These are phyloP conservation scores for Prosopis cineraria DNA, from an alignment of 306 rosid genomes.

Conservation along the genomic window DNA sequence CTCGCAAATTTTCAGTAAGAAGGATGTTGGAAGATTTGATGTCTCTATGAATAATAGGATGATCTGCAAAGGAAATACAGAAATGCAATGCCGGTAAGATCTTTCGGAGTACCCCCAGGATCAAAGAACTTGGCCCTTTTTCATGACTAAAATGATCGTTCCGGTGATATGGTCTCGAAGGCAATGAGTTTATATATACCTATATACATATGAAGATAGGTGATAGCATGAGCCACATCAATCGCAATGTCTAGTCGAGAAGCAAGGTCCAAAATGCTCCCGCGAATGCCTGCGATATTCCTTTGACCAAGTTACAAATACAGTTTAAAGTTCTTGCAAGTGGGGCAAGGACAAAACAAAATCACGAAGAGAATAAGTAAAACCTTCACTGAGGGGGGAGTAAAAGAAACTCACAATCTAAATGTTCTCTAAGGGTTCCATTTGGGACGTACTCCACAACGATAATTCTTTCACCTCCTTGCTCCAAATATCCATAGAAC, in stretches of 20 bases:
- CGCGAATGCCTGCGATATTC: conserved; percentile 63
- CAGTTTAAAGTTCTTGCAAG: conserved; percentile 23
- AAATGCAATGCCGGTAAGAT: conserved; percentile 27
- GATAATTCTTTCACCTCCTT: conserved; percentile 70
- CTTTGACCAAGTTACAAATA: conserved; percentile 34
- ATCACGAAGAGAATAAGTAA: no score
- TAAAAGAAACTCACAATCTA: conserved; percentile 74
- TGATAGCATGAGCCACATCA: conserved; percentile 95
- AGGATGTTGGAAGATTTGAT: conserved; percentile 97
- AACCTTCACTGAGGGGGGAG: neutral
- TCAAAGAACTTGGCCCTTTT: neutral
- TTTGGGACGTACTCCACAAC: conserved; percentile 91
- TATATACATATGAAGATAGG: conserved; percentile 94
- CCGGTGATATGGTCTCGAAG: neutral
- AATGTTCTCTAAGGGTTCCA: conserved; percentile 92
- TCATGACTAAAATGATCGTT: neutral
- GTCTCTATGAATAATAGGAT: conserved; percentile 93
- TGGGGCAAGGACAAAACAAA: conserved; percentile 23
- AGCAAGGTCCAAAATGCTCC: conserved; percentile 70
- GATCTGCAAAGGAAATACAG: conserved; percentile 59
- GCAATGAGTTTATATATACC: conserved; percentile 47
- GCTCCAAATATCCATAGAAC: conserved; percentile 80
- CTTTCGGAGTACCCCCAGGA: conserved; percentile 15
- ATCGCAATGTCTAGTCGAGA: conserved; percentile 85
- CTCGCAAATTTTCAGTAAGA: conserved; percentile 74